Percentiles rank a stretch among this genome's conserved stretches.
These are phyloP conservation scores for Haplographium delicatum DNA, from an alignment of 495 filamentous ascomycete genomes.

Conservation along the genomic window DNA sequence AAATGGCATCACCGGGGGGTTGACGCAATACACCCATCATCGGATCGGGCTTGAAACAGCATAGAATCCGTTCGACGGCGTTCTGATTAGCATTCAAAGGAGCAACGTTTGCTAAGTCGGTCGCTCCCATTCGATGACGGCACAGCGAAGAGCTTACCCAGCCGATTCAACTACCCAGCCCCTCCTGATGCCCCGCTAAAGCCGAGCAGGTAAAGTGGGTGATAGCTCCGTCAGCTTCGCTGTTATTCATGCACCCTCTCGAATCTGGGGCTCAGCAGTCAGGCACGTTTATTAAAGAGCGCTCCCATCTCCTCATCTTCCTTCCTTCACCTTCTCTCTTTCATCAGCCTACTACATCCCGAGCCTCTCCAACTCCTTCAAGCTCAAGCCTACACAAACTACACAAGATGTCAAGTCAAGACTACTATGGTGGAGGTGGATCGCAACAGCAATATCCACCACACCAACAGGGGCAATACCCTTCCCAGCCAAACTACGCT, in stretches of 20 bases:
- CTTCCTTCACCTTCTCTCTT: not conserved
- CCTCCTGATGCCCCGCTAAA: not conserved
- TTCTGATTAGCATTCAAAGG: not conserved
- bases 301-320: not conserved
- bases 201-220: not conserved
- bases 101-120: not conserved
- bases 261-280: too few relatives aligned
- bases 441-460: conserved; percentile 4
- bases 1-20: too few relatives aligned
- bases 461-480: conserved; percentile 20
- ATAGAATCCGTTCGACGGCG: not conserved
- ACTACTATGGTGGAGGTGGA: conserved; percentile 30
- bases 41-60: not conserved
- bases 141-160: not conserved
- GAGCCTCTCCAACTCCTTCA: not conserved
- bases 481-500: conserved; percentile 21
- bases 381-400: not conserved
- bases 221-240: not conserved
- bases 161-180: not conserved
- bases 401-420: conserved; percentile 30
- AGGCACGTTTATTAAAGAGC: not conserved
- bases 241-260: too few relatives aligned
- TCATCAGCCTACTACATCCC: not conserved
- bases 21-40: too few relatives aligned
- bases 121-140: not conserved